Percentiles rank a stretch among this genome's conserved stretches.
Conservation (phyloP, 768 basidiomycete species). For the Suillus variegatus region DNA sequence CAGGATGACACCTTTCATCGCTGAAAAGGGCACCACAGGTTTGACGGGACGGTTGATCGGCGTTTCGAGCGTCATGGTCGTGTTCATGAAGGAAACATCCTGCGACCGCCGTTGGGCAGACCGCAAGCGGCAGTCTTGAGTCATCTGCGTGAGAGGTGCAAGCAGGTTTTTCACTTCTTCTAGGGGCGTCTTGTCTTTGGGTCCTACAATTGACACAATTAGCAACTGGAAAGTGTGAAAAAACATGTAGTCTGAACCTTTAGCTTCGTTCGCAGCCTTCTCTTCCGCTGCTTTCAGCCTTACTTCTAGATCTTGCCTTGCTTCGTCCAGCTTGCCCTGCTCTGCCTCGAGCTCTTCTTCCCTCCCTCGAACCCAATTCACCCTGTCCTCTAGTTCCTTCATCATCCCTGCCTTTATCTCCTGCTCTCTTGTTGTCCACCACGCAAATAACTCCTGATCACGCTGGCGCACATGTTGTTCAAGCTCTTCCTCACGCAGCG, state of each 20-base stretch:
- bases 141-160: conserved; percentile 46
- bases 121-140: conserved; percentile 28
- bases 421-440: conserved; percentile 56
- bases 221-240: background rate
- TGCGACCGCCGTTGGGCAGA: conserved; percentile 18
- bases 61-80: conserved; percentile 43
- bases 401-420: conserved; percentile 53
- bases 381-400: conserved; percentile 36
- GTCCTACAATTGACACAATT: conserved; percentile 29
- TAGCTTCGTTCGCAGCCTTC: conserved; percentile 18
- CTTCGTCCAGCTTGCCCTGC: conserved; percentile 47
- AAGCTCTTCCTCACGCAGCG: conserved; percentile 69
- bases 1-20: conserved; percentile 78
- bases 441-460: conserved; percentile 62
- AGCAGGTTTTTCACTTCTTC: conserved; percentile 79
- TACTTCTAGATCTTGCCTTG: conserved; percentile 51
- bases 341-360: conserved; percentile 58
- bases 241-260: conserved; percentile 10
- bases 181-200: conserved; percentile 58
- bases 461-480: conserved; percentile 64
- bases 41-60: conserved; percentile 46
- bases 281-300: conserved; percentile 48
- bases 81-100: conserved; percentile 23
- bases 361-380: conserved; percentile 49
- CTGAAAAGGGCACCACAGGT: conserved; percentile 39